Percentiles rank a stretch among this genome's conserved stretches.
These are phyloP conservation scores for Sodiomyces alkalinus DNA, from an alignment of 2,329 filamentous ascomycete species.

Conservation along the genomic window DNA sequence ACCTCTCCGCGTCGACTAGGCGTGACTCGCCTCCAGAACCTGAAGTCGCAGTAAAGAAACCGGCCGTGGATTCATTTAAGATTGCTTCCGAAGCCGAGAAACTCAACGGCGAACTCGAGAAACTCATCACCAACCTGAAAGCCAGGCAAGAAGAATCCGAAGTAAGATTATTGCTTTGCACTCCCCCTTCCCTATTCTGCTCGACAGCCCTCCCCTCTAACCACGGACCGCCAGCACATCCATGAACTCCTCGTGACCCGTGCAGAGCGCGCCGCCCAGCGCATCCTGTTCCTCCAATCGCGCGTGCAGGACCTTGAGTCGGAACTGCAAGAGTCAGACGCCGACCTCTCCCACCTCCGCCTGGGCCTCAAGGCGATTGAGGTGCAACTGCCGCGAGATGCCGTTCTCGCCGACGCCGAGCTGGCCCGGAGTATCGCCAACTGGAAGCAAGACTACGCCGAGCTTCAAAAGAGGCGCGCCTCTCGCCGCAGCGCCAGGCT, in stretches of 20 bases:
- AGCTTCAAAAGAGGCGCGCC: constrained; percentile 30
- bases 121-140: constrained; percentile 33
- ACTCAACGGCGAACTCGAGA: constrained; percentile 33
- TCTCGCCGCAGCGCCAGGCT: constrained; percentile 13
- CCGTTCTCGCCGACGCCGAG: constrained; percentile 29
- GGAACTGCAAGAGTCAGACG: constrained; percentile 39
- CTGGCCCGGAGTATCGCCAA: constrained; percentile 42
- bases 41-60: constrained; percentile 4
- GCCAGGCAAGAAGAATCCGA: constrained; percentile 44
- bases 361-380: constrained; percentile 49
- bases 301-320: constrained; percentile 43
- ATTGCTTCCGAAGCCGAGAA: constrained; percentile 24
- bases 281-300: constrained; percentile 44
- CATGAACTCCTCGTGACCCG: constrained; percentile 43
- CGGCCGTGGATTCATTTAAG: constrained; percentile 18
- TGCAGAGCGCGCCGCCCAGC: constrained; percentile 39
- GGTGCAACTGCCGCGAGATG: constrained; percentile 35
- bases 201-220: too few relatives aligned
- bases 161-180: too few relatives aligned
- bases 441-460: constrained; percentile 46
- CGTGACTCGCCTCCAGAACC: constrained; percentile 9
- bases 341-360: constrained; percentile 44
- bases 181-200: constrained; percentile 1
- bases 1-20: constrained; percentile 20
- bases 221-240: constrained; percentile 31